Evolutionary conservation across 176 grass and related monocot species (phyloP), one percentile per base, ranked within the genome.

Genomic region (Paspalum vaginatum): DNA sequence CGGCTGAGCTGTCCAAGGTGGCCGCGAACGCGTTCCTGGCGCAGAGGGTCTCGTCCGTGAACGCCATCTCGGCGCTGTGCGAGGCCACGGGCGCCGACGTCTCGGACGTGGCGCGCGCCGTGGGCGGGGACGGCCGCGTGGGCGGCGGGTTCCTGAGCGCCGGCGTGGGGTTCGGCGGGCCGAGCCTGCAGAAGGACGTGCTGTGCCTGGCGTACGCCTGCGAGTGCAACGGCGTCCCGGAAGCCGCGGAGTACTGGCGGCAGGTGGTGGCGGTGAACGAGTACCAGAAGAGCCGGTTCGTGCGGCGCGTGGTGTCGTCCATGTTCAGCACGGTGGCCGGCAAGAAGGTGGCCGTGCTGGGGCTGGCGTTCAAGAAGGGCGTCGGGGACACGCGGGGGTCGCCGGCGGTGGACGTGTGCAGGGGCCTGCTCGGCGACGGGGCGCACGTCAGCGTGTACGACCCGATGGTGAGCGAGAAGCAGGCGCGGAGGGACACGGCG

Each of bases 251-350:
- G 52, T 92, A 92, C 68, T 92, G 86, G 86, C 82, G 79, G 61
- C 68, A 92, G 69, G 90, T 92, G 52, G 79, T 89, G 49, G 82
- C 82, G 53, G 83, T 89, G 73, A 89, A 92, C 61, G 86, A 92
- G 65, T 89, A 89, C 66, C 86, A 92, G 73, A 92, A 92, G 83
- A 51, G 82, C 45, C 74, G 90, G 68, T 86, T 92, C 37, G 90
- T 92, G 53, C 85, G 82, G 39, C 82, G 82, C 54, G 78, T 92
- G n/a, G 90, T 92, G 27, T 57, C 86, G 10, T 76, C 90, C 48
- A 88, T 92, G 90, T 76, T 92, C 78, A 50, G 75, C 62, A 83
- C 86, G 8, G 90, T 92, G 56, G 58, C 89, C n/a, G 86, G 86
- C 5, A 88, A 91, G 77, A 88, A 88, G 72, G 87, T 91, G 48